Evolutionary conservation across 345 rosid genomes (phyloP), one percentile per base, ranked within the genome.

Genomic region (Hypericum perforatum): DNA sequence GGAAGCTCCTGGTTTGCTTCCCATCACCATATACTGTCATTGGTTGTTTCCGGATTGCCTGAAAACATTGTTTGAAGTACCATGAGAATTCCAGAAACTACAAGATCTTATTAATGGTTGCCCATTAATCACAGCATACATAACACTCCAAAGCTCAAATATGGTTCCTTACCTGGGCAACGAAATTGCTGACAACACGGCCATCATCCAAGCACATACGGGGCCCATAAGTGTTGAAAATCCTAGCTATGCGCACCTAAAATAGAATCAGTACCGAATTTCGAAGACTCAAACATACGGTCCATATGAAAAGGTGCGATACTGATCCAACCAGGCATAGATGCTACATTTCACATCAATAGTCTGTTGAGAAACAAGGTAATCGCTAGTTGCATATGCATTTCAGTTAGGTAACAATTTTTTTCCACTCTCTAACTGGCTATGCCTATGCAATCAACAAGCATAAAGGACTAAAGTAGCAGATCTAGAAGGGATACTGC

Each of bases 171-270:
- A 67, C 98, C 95, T 92, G 98, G 40, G 98, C 95, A 61, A 92
- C 95, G 65, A 92, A 85, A 73, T 92, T 92, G 81, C 98, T 92
- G 70, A 92, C 98, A 67, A 92, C 98, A 52, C 97, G 98, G n/a
- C 98, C 98, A 72, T 92, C 98, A 64, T 92, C 98, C 41, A 92
- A 78, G 67, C 98, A 88, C 97, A 92, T 92, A 46, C 97, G 84
- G 58, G 98, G 98, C 53, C 98, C 98, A 65, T 92, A 92, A 3
- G 98, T 92, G 69, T 88, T 92, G 62, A 92, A 92, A 14, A 92
- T 92, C 56, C 98, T 95, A 65, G 97, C 95, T 77, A 92, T 92
- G 38, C 98, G 84, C 15, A 92, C 98, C 98, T 92, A 81, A 54
- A 54, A 67, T 32, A 22, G 32, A 1, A 22, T 22, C 32, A 22